Evolutionary conservation across 2,329 filamentous ascomycete genomes (phyloP).

Genomic region (Mycosphaerella sp.): DNA sequence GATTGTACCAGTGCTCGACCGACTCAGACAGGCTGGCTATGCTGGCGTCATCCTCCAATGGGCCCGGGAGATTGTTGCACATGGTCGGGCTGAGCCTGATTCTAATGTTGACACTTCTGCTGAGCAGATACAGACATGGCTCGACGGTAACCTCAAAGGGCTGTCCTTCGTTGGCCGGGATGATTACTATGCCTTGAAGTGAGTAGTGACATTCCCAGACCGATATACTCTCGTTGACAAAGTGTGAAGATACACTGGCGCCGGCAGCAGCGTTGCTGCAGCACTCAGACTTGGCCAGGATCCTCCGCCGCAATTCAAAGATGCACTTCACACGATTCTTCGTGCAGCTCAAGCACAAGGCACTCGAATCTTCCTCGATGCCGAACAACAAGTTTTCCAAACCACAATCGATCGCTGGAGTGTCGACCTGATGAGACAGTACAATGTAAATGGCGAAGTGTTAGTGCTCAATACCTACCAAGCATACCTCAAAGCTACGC

Average conservation of each 20-base stretch:
- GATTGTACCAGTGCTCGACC: slow-evolving; percentile 42
- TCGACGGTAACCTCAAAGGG: slow-evolving; percentile 49
- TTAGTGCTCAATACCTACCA: slow-evolving; percentile 49
- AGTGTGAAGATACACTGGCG: slow-evolving; percentile 3
- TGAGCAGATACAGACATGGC: slow-evolving; percentile 40
- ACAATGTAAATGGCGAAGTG: slow-evolving; percentile 42
- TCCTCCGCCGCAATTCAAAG: background rate
- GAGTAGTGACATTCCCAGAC: background rate
- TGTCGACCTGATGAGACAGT: slow-evolving; percentile 48
- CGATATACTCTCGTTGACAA: background rate
- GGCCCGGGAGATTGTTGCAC: slow-evolving; percentile 43
- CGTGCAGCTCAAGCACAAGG: slow-evolving; percentile 39
- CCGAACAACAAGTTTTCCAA: slow-evolving; percentile 51
- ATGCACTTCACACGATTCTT: slow-evolving; percentile 42
- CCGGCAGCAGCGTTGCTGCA: slow-evolving; percentile 14
- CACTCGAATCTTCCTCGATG: slow-evolving; percentile 48
- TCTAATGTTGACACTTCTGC: slow-evolving; percentile 41
- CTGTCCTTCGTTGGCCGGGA: slow-evolving; percentile 48
- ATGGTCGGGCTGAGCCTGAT: background rate
- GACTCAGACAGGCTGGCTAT: slow-evolving; percentile 47
- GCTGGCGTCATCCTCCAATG: slow-evolving; percentile 51
- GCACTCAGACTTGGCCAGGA: slow-evolving; percentile 1
- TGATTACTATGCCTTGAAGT: slow-evolving; percentile 50
- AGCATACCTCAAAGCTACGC: slow-evolving; percentile 48
- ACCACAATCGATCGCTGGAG: slow-evolving; percentile 49